These are phyloP conservation scores for Pythium inflatum DNA, from an alignment of 352 stramenopile species.

Conservation along the genomic window DNA sequence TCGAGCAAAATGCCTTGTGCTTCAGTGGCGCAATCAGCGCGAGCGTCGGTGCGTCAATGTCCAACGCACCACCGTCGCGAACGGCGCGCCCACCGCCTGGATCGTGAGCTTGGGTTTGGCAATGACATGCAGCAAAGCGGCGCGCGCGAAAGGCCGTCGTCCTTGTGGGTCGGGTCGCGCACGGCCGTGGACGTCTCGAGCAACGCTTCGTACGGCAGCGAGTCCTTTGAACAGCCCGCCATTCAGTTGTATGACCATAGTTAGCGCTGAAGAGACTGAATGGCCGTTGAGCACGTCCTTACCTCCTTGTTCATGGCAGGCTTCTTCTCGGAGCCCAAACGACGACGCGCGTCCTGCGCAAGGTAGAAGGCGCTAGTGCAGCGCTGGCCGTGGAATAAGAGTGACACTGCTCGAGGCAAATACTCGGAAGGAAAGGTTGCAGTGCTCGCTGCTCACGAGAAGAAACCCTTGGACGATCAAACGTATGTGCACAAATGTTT, in stretches of 20 bases:
- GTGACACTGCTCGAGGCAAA: slow-evolving; percentile 33
- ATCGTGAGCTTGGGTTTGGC: slow-evolving; percentile 91
- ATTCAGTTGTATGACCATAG: too few species aligned
- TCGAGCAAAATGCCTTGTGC: slow-evolving; percentile 88
- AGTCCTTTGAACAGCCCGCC: too few species aligned
- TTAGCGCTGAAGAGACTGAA: too few species aligned
- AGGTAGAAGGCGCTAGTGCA: too few species aligned
- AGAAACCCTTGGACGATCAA: slow-evolving; percentile 48
- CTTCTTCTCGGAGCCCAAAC: too few species aligned
- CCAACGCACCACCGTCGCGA: slow-evolving; percentile 92
- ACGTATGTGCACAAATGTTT: slow-evolving; percentile 36
- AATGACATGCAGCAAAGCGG: slow-evolving; percentile 91
- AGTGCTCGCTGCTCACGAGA: slow-evolving; percentile 41
- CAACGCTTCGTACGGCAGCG: too few species aligned
- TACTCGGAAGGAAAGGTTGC: slow-evolving; percentile 46
- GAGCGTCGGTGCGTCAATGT: slow-evolving; percentile 90
- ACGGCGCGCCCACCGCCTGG: slow-evolving; percentile 89
- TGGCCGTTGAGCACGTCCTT: too few species aligned
- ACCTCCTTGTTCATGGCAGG: too few species aligned
- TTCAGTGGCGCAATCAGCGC: slow-evolving; percentile 91
- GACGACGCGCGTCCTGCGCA: too few species aligned
- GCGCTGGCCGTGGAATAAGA: too few species aligned
- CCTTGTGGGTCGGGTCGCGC: slow-evolving; percentile 91
- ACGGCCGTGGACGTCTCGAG: slow-evolving; percentile 74
- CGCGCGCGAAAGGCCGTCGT: slow-evolving; percentile 89